Evolutionary conservation across 768 basidiomycete species (phyloP).

Genomic region (Lactifluus piperatus): DNA sequence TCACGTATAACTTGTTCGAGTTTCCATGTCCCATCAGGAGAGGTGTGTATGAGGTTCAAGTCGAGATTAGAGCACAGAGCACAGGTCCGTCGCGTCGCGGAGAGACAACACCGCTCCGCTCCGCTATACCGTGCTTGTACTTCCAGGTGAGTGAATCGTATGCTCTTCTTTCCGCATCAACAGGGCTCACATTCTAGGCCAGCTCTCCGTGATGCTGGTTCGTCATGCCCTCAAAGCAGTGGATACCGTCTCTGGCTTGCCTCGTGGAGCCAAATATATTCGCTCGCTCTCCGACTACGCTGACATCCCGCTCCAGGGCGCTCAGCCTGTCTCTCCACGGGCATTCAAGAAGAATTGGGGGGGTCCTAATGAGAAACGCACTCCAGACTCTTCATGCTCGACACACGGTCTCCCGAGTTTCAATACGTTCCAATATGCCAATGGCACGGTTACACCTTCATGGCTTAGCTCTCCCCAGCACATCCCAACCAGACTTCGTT

Average conservation of each 20-base stretch:
- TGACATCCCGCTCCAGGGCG: background rate
- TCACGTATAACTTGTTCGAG: conserved; percentile 81
- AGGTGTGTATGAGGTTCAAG: background rate
- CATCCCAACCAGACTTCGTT: conserved; percentile 31
- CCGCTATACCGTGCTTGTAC: too few relatives aligned
- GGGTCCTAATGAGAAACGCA: background rate
- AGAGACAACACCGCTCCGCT: too few relatives aligned
- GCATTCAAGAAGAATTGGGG: background rate
- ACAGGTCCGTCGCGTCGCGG: too few relatives aligned
- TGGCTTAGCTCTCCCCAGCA: conserved; percentile 1
- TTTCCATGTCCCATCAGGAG: conserved; percentile 73
- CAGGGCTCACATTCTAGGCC: background rate
- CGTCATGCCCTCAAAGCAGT: background rate
- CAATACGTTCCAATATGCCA: background rate
- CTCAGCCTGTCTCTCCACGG: background rate
- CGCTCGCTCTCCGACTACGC: background rate
- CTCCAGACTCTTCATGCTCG: background rate
- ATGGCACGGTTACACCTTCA: background rate
- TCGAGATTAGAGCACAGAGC: background rate
- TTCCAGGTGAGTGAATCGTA: background rate
- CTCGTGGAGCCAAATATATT: background rate
- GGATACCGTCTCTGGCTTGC: background rate
- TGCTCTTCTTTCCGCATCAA: background rate
- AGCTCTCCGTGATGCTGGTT: conserved; percentile 1
- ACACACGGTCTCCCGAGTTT: background rate